Conservation (phyloP, 2,329 filamentous ascomycete genomes). For the Phoma sp. region DNA sequence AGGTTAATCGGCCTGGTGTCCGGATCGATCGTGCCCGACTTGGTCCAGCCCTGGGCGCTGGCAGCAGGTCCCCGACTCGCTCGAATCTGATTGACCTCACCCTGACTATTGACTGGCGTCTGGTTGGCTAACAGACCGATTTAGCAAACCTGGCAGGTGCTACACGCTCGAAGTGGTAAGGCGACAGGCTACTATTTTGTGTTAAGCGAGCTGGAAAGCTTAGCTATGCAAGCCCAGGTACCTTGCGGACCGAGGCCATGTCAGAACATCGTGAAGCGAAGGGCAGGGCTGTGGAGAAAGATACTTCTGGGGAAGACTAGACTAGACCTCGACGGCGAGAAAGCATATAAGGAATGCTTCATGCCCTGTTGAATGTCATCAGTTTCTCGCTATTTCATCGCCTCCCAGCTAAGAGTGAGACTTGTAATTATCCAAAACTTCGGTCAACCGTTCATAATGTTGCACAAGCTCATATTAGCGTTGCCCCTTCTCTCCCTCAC, state of each 20-base stretch:
- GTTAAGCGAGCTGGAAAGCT: constrained; percentile 4
- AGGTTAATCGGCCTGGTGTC: not conserved
- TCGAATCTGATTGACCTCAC: not conserved
- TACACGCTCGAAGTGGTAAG: not conserved
- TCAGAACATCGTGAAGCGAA: constrained; percentile 1
- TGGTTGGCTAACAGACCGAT: not conserved
- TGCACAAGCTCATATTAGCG: constrained; percentile 22
- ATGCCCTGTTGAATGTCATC: not conserved
- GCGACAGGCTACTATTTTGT: not conserved
- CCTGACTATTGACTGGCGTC: not conserved
- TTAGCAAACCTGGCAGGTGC: not conserved
- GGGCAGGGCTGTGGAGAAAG: not conserved
- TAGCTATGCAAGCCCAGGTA: constrained; percentile 5
- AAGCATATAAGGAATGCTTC: not conserved
- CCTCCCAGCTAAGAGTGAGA: not conserved
- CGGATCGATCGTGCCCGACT: not conserved
- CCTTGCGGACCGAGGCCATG: not conserved
- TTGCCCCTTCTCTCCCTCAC: constrained; percentile 27
- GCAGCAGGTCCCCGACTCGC: not conserved
- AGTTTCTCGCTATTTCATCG: not conserved
- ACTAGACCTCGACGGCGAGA: not conserved
- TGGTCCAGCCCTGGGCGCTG: not conserved
- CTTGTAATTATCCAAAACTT: not conserved
- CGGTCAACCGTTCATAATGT: constrained; percentile 18
- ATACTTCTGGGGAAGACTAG: not conserved